These are phyloP conservation scores for Boletus sp. DNA, from an alignment of 1,284 basidiomycete species.

Conservation along the genomic window DNA sequence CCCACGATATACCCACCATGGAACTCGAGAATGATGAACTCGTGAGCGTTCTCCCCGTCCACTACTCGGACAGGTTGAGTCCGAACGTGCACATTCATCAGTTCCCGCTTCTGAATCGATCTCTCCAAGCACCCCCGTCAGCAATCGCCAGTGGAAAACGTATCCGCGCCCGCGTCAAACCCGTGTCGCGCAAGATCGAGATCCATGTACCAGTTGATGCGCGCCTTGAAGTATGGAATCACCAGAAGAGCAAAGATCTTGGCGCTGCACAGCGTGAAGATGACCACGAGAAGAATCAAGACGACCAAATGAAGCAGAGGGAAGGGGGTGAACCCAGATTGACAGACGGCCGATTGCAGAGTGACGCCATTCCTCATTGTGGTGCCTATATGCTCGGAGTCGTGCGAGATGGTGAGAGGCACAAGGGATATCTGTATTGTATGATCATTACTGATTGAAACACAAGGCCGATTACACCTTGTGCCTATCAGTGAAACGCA, in stretches of 20 bases:
- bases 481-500: conserved; percentile 74
- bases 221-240: conserved; percentile 75
- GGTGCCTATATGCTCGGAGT: conserved; percentile 72
- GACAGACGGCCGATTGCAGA: conserved; percentile 65
- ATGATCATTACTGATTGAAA: conserved; percentile 13
- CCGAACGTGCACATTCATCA: conserved; percentile 74
- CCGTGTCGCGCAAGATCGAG: conserved; percentile 59
- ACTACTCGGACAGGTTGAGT: conserved; percentile 58
- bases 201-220: conserved; percentile 76
- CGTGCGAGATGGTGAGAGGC: conserved; percentile 60
- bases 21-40: conserved; percentile 48
- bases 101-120: conserved; percentile 69
- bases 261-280: conserved; percentile 65
- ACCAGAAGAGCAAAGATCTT: conserved; percentile 60
- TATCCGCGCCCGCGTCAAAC: conserved; percentile 70
- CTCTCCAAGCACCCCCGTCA: conserved; percentile 72
- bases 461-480: conserved; percentile 67
- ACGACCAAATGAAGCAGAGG: conserved; percentile 45
- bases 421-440: background rate
- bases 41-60: conserved; percentile 65
- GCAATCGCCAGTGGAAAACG: conserved; percentile 69
- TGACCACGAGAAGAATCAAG: conserved; percentile 72
- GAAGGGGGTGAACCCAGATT: conserved; percentile 60
- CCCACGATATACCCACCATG: conserved; percentile 23
- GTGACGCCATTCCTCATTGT: conserved; percentile 64